Base-by-base conservation (phyloP, 2,329 filamentous ascomycete genomes). In the Neocatenulostroma microsporum region DNA sequence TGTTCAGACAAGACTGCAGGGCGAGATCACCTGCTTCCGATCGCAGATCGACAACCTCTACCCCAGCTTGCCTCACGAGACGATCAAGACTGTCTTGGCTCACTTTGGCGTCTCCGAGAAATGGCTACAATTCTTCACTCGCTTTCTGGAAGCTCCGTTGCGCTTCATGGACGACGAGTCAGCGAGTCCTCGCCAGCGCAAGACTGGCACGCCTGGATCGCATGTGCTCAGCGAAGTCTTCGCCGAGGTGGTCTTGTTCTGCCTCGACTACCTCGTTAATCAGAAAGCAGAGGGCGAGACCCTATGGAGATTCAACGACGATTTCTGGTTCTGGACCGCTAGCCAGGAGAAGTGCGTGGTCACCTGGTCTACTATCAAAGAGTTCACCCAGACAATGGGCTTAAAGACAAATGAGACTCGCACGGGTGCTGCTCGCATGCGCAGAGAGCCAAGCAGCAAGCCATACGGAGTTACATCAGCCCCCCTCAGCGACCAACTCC, bases 1-100 rank as follows among this genome's bases (percentile, higher is more conserved):
- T 72, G 17, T 35, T 10, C 33, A 35, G 33, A 35, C 33, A 11
- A 18, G 24, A 19, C 33, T 35, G 20, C 23, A 23, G 5, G 33
- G 33, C 17, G 33, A 35, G 15, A 19, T 35, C 17, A n/a, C 33
- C 10, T 27, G 23, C 23, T 35, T 35, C 18, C 23, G 33, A 7
- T 35, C 33, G 3, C 33, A 35, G 18, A 27, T 35, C 33, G 33
- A 35, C 23, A 26, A 28, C 14, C 33, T 35, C 13, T 35, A 28
- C 20, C 33, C 33, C 5, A 10, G 17, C 3, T 14, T 35, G 9
- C 33, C 33, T 15, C 33, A 35, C 13, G 33, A 10, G 6, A 18
- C 23, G 7, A 28, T 35, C 13, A 27, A 35, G 33, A 21, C 33
- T 5, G 33, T 35, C 14, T 24, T 35, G 23, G 4, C 7, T 14